phyloP scores from a whole-genome alignment of 2,329 filamentous ascomycete species.

The Fusarium lateritium region DNA sequence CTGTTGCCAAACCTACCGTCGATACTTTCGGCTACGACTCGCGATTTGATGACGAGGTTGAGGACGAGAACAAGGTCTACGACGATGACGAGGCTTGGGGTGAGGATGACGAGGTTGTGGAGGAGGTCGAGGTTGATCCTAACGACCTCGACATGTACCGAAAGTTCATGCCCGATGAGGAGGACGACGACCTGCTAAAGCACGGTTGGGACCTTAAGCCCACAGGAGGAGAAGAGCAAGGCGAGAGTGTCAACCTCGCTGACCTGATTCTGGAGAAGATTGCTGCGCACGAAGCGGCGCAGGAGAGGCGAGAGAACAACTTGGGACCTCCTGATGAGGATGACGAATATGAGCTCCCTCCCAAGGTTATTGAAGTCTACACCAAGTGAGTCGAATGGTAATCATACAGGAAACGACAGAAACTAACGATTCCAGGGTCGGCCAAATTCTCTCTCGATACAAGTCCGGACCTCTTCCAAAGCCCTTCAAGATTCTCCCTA shows the following conservation, averaged over 20 bases:
- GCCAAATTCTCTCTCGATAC: slow-evolving; percentile 89
- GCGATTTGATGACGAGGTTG: slow-evolving; percentile 73
- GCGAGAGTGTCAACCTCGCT: slow-evolving; percentile 82
- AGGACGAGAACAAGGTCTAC: slow-evolving; percentile 59
- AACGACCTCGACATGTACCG: slow-evolving; percentile 92
- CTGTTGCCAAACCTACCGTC: slow-evolving; percentile 59
- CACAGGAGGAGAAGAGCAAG: slow-evolving; percentile 62
- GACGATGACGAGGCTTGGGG: slow-evolving; percentile 80
- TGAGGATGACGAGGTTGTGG: slow-evolving; percentile 80
- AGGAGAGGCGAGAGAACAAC: slow-evolving; percentile 58
- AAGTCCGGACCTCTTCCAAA: slow-evolving; percentile 98
- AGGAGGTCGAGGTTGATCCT: slow-evolving; percentile 87
- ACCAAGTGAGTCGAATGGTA: slow-evolving; percentile 73
- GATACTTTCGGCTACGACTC: slow-evolving; percentile 84
- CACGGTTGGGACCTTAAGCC: slow-evolving; percentile 70
- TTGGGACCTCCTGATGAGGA: slow-evolving; percentile 75
- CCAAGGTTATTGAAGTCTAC: slow-evolving; percentile 95
- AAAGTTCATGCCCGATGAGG: slow-evolving; percentile 84
- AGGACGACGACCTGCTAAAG: slow-evolving; percentile 80
- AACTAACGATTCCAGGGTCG: slow-evolving; percentile 70
- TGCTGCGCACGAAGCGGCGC: slow-evolving; percentile 85
- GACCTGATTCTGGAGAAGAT: slow-evolving; percentile 97
- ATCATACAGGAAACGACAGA: too few species aligned
- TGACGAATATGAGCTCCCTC: slow-evolving; percentile 87
- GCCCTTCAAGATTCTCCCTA: slow-evolving; percentile 96